Evolutionary conservation across 2,329 filamentous ascomycete genomes (phyloP).

Genomic region (Fragosphaeria purpurea): DNA sequence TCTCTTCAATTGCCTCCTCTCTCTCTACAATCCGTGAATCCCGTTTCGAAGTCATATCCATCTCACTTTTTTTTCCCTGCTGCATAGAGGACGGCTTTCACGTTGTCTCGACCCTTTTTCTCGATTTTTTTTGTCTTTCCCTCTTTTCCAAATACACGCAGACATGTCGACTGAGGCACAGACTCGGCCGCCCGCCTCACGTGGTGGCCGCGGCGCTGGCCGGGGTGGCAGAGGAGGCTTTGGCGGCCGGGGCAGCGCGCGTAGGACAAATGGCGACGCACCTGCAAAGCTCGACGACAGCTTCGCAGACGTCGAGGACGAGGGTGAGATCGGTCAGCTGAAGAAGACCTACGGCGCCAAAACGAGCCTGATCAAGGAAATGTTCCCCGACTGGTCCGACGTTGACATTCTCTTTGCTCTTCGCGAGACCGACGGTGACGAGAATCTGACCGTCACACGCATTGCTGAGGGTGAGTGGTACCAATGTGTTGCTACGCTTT

Average conservation of each 20-base stretch:
- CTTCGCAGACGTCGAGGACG: slow-evolving; percentile 57
- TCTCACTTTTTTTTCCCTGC: not conserved
- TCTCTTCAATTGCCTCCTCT: slow-evolving; percentile 1
- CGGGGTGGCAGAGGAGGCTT: slow-evolving; percentile 76
- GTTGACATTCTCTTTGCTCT: slow-evolving; percentile 89
- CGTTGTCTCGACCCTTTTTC: not conserved
- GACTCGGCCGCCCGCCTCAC: slow-evolving; percentile 69
- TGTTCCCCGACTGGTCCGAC: slow-evolving; percentile 93
- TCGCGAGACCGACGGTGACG: slow-evolving; percentile 75
- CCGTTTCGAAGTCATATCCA: not conserved
- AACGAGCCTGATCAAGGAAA: slow-evolving; percentile 74
- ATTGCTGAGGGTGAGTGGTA: slow-evolving; percentile 61
- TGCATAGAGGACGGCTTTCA: not conserved
- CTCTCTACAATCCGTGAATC: not conserved
- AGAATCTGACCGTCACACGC: slow-evolving; percentile 63
- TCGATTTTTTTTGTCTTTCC: not conserved
- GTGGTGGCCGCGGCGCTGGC: slow-evolving; percentile 74
- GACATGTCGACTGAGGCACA: slow-evolving; percentile 95
- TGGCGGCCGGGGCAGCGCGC: slow-evolving; percentile 59
- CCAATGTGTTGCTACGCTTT: not conserved
- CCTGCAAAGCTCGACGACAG: slow-evolving; percentile 43
- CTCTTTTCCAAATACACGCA: slow-evolving; percentile 26
- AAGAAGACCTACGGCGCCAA: slow-evolving; percentile 81
- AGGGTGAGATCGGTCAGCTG: slow-evolving; percentile 82
- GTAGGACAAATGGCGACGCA: slow-evolving; percentile 62